Evolutionary conservation across 2,329 filamentous ascomycete genomes (phyloP), one percentile per base, ranked within the genome.

Genomic region (Ophiocordyceps unilateralis): DNA sequence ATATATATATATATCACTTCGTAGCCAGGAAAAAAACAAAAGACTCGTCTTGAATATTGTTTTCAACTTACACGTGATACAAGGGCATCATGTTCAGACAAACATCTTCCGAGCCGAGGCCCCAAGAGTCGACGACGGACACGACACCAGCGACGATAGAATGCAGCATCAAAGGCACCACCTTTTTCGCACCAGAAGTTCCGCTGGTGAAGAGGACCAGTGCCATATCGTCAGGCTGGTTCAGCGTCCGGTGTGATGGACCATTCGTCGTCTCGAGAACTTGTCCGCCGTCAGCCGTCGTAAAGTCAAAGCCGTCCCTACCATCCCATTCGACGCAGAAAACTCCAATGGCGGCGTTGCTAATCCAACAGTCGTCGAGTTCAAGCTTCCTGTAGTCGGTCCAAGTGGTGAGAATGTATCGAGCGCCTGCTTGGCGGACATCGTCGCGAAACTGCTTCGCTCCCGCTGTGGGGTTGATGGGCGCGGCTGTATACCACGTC

Each of bases 61-160:
- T 23, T 5, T 5, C 41, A 10, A 61, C 67, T 58, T 59, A 69
- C 65, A 72, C 59, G 53, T 75, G 71, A 52, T 73, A 71, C 6
- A 76, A 55, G 0, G 72, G 71, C 71, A 76, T 76, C 67, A 74
- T 73, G 50, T 76, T 75, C 21, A 74, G 52, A 50, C 71, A 76
- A 1, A 65, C 60, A 48, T 74, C 71, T 1, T 55, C 51, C 2
- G 58, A 50, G 1, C 55, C 62, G 17, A 76, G 51, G 2, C 65
- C 67, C 68, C 70, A 74, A 0, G 69, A 72, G 17, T 70, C 64
- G 23, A 72, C 66, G 5, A 74, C 69, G 44, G 68, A 69, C 2
- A 64, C 60, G 4, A 72, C 65, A 2, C 72, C 70, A 8, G 62
- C 58, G 9, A 74, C 55, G 41, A 75, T 64, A 3, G 68, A 67